Conservation (phyloP, 352 stramenopile genomes). For the Lagenidium sp. region DNA sequence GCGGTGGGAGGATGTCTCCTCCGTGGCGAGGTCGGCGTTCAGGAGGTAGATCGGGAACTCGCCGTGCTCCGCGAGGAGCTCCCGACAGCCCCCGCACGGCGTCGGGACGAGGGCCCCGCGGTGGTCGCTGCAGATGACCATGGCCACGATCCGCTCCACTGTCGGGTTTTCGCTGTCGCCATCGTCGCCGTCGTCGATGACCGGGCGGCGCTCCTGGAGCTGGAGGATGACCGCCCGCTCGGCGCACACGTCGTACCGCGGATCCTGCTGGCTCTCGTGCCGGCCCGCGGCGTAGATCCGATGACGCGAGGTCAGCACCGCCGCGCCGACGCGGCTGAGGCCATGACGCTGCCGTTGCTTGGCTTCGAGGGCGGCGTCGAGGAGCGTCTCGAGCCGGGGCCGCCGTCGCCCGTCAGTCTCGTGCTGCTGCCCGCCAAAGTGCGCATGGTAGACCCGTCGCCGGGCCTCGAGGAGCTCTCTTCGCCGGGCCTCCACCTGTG, state of each 20-base stretch:
- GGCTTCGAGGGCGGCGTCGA: slow-evolving; percentile 34
- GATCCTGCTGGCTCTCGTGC: slow-evolving; percentile 29
- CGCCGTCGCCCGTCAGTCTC: slow-evolving; percentile 17
- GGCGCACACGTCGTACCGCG: slow-evolving; percentile 33
- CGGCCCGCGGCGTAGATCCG: slow-evolving; percentile 28
- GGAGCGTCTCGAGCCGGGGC: slow-evolving; percentile 35
- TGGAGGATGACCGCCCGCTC: slow-evolving; percentile 50
- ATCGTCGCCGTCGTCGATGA: background rate
- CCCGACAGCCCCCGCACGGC: slow-evolving; percentile 55
- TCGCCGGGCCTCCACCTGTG: slow-evolving; percentile 5
- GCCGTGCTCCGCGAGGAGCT: slow-evolving; percentile 58
- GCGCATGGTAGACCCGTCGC: slow-evolving; percentile 32
- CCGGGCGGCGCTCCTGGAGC: slow-evolving; percentile 13
- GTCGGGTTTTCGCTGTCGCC: slow-evolving; percentile 21
- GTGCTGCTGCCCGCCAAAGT: slow-evolving; percentile 30
- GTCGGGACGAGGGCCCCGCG: slow-evolving; percentile 28
- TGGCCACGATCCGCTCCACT: too few relatives aligned
- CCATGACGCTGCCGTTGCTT: slow-evolving; percentile 17
- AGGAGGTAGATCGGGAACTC: slow-evolving; percentile 70
- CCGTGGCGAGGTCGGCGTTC: slow-evolving; percentile 29
- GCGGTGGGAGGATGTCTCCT: slow-evolving; percentile 44
- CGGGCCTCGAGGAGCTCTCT: slow-evolving; percentile 26
- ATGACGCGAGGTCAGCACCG: slow-evolving; percentile 34
- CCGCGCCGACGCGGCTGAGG: slow-evolving; percentile 32
- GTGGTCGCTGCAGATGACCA: slow-evolving; percentile 57